Evolutionary conservation across 2,329 filamentous ascomycete genomes (phyloP).

Genomic region (Phaeosphaeria sp.): DNA sequence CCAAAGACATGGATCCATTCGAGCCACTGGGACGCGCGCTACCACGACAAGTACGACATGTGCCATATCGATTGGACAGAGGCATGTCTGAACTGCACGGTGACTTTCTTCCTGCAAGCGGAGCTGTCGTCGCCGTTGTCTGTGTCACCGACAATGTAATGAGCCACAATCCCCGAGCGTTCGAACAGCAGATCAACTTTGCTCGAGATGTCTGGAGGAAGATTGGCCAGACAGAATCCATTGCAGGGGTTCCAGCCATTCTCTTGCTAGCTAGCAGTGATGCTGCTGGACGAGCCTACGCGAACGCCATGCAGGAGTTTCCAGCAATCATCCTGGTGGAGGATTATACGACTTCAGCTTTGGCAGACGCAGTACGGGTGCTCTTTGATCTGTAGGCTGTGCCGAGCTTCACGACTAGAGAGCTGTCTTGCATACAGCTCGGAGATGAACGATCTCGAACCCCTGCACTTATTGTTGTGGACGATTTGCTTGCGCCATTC

Average conservation of each 20-base stretch:
- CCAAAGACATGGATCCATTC: slow-evolving; percentile 69
- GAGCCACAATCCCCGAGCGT: slow-evolving; percentile 27
- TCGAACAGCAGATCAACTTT: slow-evolving; percentile 41
- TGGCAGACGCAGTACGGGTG: slow-evolving; percentile 30
- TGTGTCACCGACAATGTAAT: slow-evolving; percentile 40
- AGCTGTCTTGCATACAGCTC: background rate
- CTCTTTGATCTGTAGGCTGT: slow-evolving; percentile 30
- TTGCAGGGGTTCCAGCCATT: slow-evolving; percentile 30
- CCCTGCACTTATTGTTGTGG: background rate
- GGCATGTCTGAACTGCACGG: slow-evolving; percentile 71
- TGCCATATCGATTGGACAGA: slow-evolving; percentile 70
- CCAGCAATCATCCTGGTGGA: slow-evolving; percentile 35
- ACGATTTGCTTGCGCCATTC: background rate
- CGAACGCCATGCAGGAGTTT: slow-evolving; percentile 31
- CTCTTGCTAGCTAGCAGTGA: slow-evolving; percentile 36
- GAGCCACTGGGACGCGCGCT: slow-evolving; percentile 72
- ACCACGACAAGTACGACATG: slow-evolving; percentile 69
- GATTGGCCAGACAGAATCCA: slow-evolving; percentile 17
- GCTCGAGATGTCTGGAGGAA: slow-evolving; percentile 28
- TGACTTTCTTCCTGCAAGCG: slow-evolving; percentile 67
- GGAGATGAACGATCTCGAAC: background rate
- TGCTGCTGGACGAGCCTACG: slow-evolving; percentile 18
- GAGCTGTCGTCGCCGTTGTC: slow-evolving; percentile 66
- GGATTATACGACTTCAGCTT: slow-evolving; percentile 37
- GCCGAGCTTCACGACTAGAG: background rate